Percentiles rank a stretch among this genome's conserved stretches.
Conservation (phyloP, 345 rosid genomes). For the Eutrema japonicum region DNA sequence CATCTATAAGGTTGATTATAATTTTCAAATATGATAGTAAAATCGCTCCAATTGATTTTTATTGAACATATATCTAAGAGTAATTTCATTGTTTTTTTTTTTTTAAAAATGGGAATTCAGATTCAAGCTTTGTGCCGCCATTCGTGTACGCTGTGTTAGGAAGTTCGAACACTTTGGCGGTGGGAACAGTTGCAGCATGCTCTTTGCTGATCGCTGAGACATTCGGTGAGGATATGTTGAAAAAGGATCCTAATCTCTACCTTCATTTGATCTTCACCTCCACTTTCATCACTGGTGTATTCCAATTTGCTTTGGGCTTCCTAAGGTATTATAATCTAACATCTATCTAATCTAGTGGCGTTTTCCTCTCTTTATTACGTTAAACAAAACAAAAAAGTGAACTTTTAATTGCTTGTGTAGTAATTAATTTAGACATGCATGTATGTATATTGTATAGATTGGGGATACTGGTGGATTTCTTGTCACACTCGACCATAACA, state of each 20-base stretch:
- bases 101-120: slow-evolving; percentile 39
- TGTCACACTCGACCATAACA: slow-evolving; percentile 87
- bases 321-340: slow-evolving; percentile 50
- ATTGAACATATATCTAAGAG: slow-evolving; percentile 9
- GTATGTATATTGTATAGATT: slow-evolving; percentile 50
- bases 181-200: slow-evolving; percentile 87
- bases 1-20: not conserved
- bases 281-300: slow-evolving; percentile 76
- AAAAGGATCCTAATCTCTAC: slow-evolving; percentile 59
- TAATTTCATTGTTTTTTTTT: not conserved
- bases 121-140: slow-evolving; percentile 90
- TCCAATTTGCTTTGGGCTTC: slow-evolving; percentile 64
- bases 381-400: not conserved
- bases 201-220: slow-evolving; percentile 64
- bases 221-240: slow-evolving; percentile 49
- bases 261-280: slow-evolving; percentile 76
- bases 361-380: not conserved
- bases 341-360: not conserved
- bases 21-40: not conserved
- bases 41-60: slow-evolving; percentile 3
- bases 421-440: slow-evolving; percentile 4
- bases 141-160: slow-evolving; percentile 78
- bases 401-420: slow-evolving; percentile 4
- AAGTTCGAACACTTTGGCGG: slow-evolving; percentile 81
- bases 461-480: slow-evolving; percentile 85